Evolutionary conservation across 495 filamentous ascomycete genomes (phyloP), one percentile per base, ranked within the genome.

Genomic region (Xylaria cubensis): DNA sequence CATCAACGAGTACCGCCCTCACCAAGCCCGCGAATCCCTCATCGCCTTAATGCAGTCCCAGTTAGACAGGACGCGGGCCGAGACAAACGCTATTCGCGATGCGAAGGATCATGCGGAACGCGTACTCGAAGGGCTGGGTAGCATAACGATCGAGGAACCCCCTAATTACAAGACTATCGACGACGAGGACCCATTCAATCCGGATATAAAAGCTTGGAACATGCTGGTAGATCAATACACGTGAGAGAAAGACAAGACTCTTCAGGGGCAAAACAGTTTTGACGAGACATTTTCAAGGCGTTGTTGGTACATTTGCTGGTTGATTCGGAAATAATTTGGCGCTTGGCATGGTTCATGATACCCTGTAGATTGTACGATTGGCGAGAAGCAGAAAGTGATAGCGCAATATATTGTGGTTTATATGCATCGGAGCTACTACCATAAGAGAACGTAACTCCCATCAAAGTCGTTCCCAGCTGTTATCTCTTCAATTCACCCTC

Each of bases 1-100:
- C 24, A 87, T 98, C 62, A 99, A 99, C 79, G 91, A 96, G 70
- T 98, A 98, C 80, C 90, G 96, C 29, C 97, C 96, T 3, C 96
- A 99, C 80, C 97, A 99, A 80, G 94, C 95, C 32, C 84, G 96
- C 48, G 97, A 98, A 82, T 94, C 90, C 39, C 84, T 98, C 55
- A 97, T 97, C 34, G 79, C 90, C 77, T 89, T 96, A 87, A 96
- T 99, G 94, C 94, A 97, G 82, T 92, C 93, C 75, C 92, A 96
- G 78, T 79, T 97, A 44, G 89, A 92, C 72, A 86, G 83, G 72
- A 91, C 89, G 69, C 88, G 87, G 72, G 87, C 86, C n/a, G 95
- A 98, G 82, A 94, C 93, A 1, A 86, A 93, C 39, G 88, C 91
- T 48, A 92, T 97, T 72, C 85, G 88, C 65, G 88, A 86, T 76